Evolutionary conservation across 345 rosid species (phyloP).

Genomic region (Arabis hirsuta): DNA sequence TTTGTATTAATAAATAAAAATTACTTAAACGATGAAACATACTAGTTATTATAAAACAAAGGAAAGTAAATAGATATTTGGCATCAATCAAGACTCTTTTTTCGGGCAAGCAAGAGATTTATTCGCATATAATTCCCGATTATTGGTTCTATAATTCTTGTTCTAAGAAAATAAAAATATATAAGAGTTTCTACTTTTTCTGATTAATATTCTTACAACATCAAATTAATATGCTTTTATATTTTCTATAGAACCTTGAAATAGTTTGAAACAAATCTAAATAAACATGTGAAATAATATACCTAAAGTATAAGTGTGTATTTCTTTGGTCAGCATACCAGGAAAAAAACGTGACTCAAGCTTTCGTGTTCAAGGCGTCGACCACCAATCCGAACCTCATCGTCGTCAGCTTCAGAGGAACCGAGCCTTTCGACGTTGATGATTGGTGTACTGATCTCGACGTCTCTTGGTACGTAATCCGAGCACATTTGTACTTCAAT

Average conservation of each 20-base stretch:
- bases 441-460: slow-evolving; percentile 59
- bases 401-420: slow-evolving; percentile 66
- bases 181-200: neutral
- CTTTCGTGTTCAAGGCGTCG: slow-evolving; percentile 50
- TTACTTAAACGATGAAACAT: neutral
- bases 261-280: neutral
- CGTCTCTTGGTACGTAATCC: slow-evolving; percentile 55
- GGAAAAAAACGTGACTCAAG: slow-evolving; percentile 48
- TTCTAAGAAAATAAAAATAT: neutral
- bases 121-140: neutral
- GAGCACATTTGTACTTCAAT: neutral
- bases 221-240: neutral
- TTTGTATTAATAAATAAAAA: neutral
- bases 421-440: slow-evolving; percentile 53
- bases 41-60: neutral
- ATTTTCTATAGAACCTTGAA: neutral
- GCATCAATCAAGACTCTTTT: neutral
- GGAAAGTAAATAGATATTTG: neutral
- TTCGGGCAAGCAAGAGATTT: neutral
- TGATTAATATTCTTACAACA: neutral
- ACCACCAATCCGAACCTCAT: slow-evolving; percentile 47
- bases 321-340: slow-evolving; percentile 43
- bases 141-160: neutral
- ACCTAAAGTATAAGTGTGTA: neutral
- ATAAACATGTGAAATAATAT: neutral